phyloP scores from a whole-genome alignment of 208 protist species.

The Acanthamoeba lugdunensis region DNA sequence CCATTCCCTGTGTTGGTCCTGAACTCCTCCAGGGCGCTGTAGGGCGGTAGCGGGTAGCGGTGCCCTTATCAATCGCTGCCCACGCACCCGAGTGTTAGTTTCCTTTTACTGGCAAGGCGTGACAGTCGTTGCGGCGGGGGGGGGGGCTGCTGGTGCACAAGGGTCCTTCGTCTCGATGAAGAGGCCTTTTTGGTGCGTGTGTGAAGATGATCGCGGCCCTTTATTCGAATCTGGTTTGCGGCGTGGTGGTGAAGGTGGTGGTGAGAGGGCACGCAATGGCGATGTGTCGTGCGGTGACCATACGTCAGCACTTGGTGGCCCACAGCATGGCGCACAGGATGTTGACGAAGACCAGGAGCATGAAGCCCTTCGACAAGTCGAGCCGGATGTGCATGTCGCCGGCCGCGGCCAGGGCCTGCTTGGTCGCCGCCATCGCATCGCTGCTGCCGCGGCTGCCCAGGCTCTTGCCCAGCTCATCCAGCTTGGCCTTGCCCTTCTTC shows the following conservation, averaged over 20 bases:
- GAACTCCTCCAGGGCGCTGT: not conserved
- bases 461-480: slow-evolving; percentile 23
- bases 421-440: slow-evolving; percentile 3
- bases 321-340: slow-evolving; percentile 46
- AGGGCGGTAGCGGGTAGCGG: not conserved
- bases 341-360: slow-evolving; percentile 48
- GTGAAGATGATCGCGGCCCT: not conserved
- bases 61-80: not conserved
- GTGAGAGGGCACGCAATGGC: too few species aligned
- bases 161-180: not conserved
- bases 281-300: too few species aligned
- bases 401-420: not conserved
- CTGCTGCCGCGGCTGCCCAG: not conserved
- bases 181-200: not conserved
- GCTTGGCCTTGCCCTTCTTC: slow-evolving; percentile 8
- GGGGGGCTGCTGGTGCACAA: not conserved
- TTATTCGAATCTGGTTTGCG: not conserved
- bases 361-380: slow-evolving; percentile 38
- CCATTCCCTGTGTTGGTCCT: too few species aligned
- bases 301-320: not conserved
- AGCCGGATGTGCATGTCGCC: slow-evolving; percentile 32
- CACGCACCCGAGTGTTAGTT: too few species aligned
- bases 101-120: not conserved
- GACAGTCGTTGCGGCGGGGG: too few species aligned
- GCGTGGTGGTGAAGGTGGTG: not conserved